phyloP scores from a whole-genome alignment of 2,329 filamentous ascomycete species.

The Chalaropsis thielavioides region DNA sequence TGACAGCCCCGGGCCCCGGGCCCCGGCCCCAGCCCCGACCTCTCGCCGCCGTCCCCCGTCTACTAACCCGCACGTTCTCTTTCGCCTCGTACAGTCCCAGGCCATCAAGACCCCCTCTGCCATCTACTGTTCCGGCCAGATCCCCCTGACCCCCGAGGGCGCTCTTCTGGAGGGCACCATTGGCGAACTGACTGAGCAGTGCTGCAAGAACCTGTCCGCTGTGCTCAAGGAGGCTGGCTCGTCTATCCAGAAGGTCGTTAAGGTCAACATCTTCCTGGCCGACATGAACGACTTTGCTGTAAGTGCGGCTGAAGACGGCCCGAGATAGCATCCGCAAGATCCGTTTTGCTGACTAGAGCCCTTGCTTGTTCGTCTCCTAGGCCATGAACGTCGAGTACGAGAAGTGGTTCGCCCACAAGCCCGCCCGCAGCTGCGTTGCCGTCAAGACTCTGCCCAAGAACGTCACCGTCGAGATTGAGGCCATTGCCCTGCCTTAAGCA shows the following conservation, averaged over 20 bases:
- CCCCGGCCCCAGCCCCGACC: constrained; percentile 3
- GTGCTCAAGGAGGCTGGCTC: constrained; percentile 74
- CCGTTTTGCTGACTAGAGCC: no score
- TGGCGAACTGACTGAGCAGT: constrained; percentile 46
- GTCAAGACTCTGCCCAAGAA: constrained; percentile 79
- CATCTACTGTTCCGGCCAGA: constrained; percentile 58
- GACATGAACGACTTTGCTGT: constrained; percentile 79
- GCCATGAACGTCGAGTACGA: constrained; percentile 78
- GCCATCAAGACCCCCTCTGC: constrained; percentile 50
- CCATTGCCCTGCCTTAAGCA: constrained; percentile 53
- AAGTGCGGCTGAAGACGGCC: constrained; percentile 21
- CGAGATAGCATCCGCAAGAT: no score
- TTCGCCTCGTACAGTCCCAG: constrained; percentile 36
- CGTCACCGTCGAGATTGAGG: constrained; percentile 82
- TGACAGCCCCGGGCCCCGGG: background rate
- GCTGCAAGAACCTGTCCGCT: constrained; percentile 65
- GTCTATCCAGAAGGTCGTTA: constrained; percentile 65
- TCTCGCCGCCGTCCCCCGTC: no score
- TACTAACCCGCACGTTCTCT: background rate
- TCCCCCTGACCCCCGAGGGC: constrained; percentile 49
- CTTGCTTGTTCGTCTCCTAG: constrained; percentile 21
- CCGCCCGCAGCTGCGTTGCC: constrained; percentile 76
- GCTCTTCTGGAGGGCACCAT: constrained; percentile 43
- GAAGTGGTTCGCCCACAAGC: constrained; percentile 71
- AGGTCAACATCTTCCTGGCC: constrained; percentile 80